These are phyloP conservation scores for Madurella mycetomatis DNA, from an alignment of 2,329 filamentous ascomycete species.

Conservation along the genomic window DNA sequence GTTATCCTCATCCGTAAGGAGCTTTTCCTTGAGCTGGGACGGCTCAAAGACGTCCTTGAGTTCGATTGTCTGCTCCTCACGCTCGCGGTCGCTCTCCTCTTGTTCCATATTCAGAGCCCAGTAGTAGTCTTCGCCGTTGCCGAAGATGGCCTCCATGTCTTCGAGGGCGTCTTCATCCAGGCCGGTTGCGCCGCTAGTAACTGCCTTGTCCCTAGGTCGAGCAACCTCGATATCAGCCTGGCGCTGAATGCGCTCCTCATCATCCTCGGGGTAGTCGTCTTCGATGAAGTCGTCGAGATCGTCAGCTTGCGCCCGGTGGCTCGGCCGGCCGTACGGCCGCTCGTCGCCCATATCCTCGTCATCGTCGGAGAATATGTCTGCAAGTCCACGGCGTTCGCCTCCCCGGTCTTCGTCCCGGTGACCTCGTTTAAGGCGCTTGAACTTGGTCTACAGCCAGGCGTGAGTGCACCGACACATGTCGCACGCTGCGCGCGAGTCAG, in stretches of 20 bases:
- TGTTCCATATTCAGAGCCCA: conserved; percentile 91
- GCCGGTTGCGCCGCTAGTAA: conserved; percentile 73
- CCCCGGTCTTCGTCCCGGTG: conserved; percentile 67
- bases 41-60: conserved; percentile 98
- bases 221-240: conserved; percentile 87
- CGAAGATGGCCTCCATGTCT: conserved; percentile 94
- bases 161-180: conserved; percentile 90
- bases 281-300: conserved; percentile 97
- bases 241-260: conserved; percentile 69
- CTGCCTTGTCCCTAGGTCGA: conserved; percentile 65
- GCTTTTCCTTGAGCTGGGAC: conserved; percentile 86
- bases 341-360: conserved; percentile 68
- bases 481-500: background rate
- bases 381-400: conserved; percentile 65
- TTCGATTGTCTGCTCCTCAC: conserved; percentile 79
- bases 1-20: conserved; percentile 94
- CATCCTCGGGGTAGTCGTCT: conserved; percentile 86
- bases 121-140: conserved; percentile 90
- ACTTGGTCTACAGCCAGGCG: conserved; percentile 63
- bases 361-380: conserved; percentile 93
- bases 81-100: conserved; percentile 72
- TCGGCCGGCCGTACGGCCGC: conserved; percentile 46
- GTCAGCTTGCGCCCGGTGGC: conserved; percentile 60
- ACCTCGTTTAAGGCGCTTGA: conserved; percentile 93
- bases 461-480: conserved; percentile 1